Base-by-base conservation (phyloP, 2,329 filamentous ascomycete genomes). In the Byssoonygena ceratinophila region DNA sequence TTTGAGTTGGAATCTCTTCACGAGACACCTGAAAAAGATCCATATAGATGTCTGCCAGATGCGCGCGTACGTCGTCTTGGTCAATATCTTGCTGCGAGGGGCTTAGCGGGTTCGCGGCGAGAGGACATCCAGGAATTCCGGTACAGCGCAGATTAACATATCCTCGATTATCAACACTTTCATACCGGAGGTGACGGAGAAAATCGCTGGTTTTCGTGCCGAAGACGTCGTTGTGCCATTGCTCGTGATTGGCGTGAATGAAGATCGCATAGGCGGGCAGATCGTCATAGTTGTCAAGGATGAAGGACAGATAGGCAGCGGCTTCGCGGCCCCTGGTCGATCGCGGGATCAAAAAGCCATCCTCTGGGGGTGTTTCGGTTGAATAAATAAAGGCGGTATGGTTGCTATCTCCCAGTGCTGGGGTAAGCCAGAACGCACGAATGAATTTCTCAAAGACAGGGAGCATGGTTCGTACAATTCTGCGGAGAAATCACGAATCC, bases 81-180 rank as follows among this genome's bases (percentile, higher is more conserved):
- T n/a, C 8, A 8, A 51, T 51, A 51, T 40, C 31, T 12, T 29
- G 7, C 50, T 7, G 55, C 44, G 36, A 46, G 22, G 46, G 47
- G 52, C 70, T 68, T 14, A 57, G 59, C 37, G 66, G 65, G 37
- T 70, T 64, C 7, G 51, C 52, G 7, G 58, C 57, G 49, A 60
- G 62, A 53, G 36, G 31, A 55, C 80, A 83, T 7, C 79, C 79
- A 2, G 79, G 75, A 39, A 74, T 68, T 76, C 74, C 78, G 57
- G 75, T 75, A 62, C 80, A 83, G 48, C 80, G 76, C 47, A 83
- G 70, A 59, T 82, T 82, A 57, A 76, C 74, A 61, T 82, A 83
- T 43, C 79, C 80, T 47, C 73, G 68, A 49, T 70, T 63, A 45
- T 73, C 71, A n/a, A 82, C 70, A 53, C 77, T 73, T 18, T 73